Evolutionary conservation across 176 grass and related monocot species (phyloP).

Genomic region (Musa itinerans): DNA sequence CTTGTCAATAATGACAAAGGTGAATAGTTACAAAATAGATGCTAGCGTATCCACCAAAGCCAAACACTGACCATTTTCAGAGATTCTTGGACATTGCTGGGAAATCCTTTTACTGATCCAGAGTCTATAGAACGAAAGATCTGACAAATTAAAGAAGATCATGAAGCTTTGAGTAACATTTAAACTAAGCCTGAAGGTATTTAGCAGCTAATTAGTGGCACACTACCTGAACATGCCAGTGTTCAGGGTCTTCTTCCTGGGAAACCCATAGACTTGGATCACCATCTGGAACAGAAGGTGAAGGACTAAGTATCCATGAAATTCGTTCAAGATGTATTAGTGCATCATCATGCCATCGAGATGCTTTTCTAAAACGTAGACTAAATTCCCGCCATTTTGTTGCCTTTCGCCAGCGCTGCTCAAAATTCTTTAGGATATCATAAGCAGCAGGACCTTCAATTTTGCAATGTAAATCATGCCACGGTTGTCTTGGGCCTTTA

Average conservation of each 20-base stretch:
- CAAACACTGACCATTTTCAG: conserved; percentile 42
- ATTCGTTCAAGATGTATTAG: conserved; percentile 88
- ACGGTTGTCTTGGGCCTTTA: conserved; percentile 90
- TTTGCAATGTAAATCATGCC: conserved; percentile 95
- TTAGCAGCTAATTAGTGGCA: not conserved
- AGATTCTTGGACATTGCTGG: conserved; percentile 47
- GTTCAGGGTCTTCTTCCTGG: conserved; percentile 57
- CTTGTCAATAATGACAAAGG: not conserved
- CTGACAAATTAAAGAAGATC: conserved; percentile 30
- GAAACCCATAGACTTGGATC: conserved; percentile 63
- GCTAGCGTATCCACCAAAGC: not conserved
- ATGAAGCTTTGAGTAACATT: not conserved
- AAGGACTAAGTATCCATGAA: conserved; percentile 95
- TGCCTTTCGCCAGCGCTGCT: conserved; percentile 82
- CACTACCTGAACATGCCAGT: conserved; percentile 89
- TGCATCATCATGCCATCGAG: conserved; percentile 82
- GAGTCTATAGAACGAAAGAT: conserved; percentile 95
- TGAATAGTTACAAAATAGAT: not conserved
- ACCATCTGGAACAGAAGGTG: conserved; percentile 42
- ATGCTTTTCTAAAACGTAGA: conserved; percentile 41
- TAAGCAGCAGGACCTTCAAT: conserved; percentile 90
- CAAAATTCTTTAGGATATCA: conserved; percentile 86
- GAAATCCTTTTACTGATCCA: conserved; percentile 94
- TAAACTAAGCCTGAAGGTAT: conserved; percentile 21
- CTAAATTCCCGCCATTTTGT: conserved; percentile 54